Conservation (phyloP, 73 alveolate genomes). For the Tetrahymena elliotti region DNA sequence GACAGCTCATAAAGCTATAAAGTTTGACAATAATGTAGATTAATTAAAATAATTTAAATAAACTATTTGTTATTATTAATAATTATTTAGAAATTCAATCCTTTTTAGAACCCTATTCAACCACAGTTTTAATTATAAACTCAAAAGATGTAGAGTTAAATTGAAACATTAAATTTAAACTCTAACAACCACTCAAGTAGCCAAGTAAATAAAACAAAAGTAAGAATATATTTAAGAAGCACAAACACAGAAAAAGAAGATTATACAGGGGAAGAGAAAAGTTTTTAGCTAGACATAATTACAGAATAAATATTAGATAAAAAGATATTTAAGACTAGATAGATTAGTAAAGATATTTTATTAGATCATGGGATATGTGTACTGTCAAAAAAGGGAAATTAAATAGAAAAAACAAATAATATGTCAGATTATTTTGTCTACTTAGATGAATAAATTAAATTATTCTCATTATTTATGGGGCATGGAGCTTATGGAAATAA, state of each 20-base stretch:
- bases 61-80: no score
- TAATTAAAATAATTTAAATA: no score
- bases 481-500: not conserved
- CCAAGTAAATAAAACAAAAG: not conserved
- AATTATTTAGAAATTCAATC: not conserved
- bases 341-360: not conserved
- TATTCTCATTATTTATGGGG: not conserved
- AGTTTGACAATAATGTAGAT: no score
- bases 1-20: not conserved
- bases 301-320: not conserved
- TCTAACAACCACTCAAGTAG: not conserved
- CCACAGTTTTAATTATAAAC: not conserved
- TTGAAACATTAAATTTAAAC: not conserved
- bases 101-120: not conserved
- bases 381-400: not conserved
- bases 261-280: not conserved
- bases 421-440: not conserved
- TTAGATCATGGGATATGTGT: not conserved
- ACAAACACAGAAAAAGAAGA: not conserved
- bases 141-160: not conserved
- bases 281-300: not conserved
- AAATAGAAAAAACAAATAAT: not conserved
- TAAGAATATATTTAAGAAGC: not conserved
- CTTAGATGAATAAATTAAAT: not conserved
- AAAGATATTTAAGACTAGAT: not conserved